Conservation (phyloP, 345 rosid genomes). For the Kernera saxatilis region DNA sequence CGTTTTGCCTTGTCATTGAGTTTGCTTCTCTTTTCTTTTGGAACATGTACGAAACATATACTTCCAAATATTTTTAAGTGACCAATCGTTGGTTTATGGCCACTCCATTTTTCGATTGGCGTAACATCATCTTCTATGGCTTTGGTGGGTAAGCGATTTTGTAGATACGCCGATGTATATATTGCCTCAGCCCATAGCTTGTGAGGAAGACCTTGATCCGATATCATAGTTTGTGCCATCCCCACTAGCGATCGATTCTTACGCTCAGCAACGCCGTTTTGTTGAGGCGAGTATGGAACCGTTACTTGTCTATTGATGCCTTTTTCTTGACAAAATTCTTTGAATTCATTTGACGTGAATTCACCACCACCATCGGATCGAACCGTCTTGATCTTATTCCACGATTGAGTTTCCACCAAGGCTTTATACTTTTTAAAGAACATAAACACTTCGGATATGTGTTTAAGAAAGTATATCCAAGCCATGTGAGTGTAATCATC, state of each 20-base stretch:
- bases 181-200: conserved; percentile 2
- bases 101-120: neutral
- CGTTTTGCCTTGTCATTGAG: neutral
- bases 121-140: neutral
- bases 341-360: neutral
- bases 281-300: neutral
- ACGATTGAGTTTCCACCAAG: neutral
- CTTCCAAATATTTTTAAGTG: neutral
- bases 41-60: neutral
- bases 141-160: neutral
- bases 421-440: neutral
- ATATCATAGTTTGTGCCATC: conserved; percentile 5
- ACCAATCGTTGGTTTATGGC: neutral
- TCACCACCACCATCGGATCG: neutral
- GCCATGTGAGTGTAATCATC: neutral
- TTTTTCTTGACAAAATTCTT: neutral
- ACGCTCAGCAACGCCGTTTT: neutral
- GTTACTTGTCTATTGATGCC: neutral
- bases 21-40: neutral
- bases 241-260: neutral
- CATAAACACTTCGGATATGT: neutral
- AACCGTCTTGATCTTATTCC: neutral
- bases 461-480: neutral
- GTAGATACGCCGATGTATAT: neutral
- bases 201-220: neutral